Base-by-base conservation (phyloP, 1,284 basidiomycete genomes). In the Malassezia brasiliensis region DNA sequence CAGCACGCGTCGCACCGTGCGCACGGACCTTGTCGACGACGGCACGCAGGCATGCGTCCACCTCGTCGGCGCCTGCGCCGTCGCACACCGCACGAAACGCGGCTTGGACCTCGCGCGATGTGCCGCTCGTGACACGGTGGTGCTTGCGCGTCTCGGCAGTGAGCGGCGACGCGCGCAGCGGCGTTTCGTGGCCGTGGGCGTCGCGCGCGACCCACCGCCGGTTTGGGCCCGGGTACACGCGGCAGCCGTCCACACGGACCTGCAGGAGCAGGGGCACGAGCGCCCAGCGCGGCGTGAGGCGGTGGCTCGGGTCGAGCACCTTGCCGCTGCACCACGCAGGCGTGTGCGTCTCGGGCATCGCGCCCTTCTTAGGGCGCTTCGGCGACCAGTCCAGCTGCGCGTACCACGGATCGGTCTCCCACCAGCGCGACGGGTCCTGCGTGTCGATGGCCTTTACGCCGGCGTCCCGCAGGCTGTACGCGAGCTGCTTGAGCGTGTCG, bases 361-460 rank as follows among this genome's bases (percentile, higher is more conserved):
- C 22, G 19, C 37, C 48, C 11, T 40, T 25, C 22, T 50, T 40
- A 5, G 85, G 83, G 2, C 82, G 79, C 76, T 96, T 96, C 0
- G 88, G 88, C 1, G 86, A 84, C 93, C 93, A 98, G 74, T 99
- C 91, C 50, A 98, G 78, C 74, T 99, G 94, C 46, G 80, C 81
- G 15, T 90, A 77, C 91, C 91, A 98, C 2, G 84, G 81, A 74
- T 93, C 87, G 1, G 82, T 79, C 62, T 82, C 82, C 83, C 86
- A 88, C 46, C 76, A 66, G 20, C 66, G 57, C 37, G 55, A 28
- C 48, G 53, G 11, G 12, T 35, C 14, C 2, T 22, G 17, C 1
- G 49, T 35, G 20, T 57, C 39, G 7, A 57, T 49, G 17, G 56
- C 64, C 15, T 50, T 46, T 5, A 64, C 63, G 37, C 65, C 67